Conservation (phyloP, 2,329 filamentous ascomycete genomes). For the Coleophoma cylindrospora region DNA sequence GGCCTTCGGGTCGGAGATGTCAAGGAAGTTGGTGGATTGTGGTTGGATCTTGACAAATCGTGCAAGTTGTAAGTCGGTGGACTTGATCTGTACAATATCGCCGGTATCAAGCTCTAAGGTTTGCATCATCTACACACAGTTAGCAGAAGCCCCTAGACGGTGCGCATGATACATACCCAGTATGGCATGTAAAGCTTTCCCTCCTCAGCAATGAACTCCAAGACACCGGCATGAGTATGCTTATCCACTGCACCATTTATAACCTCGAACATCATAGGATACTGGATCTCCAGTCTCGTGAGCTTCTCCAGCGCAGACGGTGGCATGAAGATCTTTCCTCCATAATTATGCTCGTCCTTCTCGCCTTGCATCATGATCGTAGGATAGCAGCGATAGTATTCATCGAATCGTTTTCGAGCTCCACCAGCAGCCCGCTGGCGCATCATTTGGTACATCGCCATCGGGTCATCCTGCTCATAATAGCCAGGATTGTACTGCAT, state of each 20-base stretch:
- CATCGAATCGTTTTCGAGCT: conserved; percentile 78
- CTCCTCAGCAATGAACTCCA: conserved; percentile 97
- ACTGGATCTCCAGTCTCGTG: conserved; percentile 91
- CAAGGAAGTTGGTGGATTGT: conserved; percentile 87
- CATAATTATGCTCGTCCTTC: conserved; percentile 85
- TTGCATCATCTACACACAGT: conserved; percentile 72
- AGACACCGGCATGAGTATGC: conserved; percentile 86
- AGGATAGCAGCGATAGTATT: conserved; percentile 97
- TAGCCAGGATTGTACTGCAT: conserved; percentile 20
- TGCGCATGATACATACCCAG: conserved; percentile 59
- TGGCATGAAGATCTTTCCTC: conserved; percentile 97
- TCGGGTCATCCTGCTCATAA: conserved; percentile 23
- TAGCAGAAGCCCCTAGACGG: not conserved
- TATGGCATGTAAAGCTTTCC: conserved; percentile 93
- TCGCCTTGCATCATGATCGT: conserved; percentile 92
- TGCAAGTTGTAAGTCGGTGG: conserved; percentile 85
- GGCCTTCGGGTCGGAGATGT: conserved; percentile 95
- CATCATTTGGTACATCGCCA: conserved; percentile 25
- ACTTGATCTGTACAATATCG: conserved; percentile 92
- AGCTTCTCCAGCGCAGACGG: conserved; percentile 95
- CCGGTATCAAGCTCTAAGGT: conserved; percentile 84
- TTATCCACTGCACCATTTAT: conserved; percentile 78
- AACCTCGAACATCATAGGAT: conserved; percentile 95
- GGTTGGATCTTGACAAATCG: conserved; percentile 95
- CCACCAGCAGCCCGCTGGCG: conserved; percentile 14